Evolutionary conservation across 768 basidiomycete genomes (phyloP).

Genomic region (Boletellus sp.): DNA sequence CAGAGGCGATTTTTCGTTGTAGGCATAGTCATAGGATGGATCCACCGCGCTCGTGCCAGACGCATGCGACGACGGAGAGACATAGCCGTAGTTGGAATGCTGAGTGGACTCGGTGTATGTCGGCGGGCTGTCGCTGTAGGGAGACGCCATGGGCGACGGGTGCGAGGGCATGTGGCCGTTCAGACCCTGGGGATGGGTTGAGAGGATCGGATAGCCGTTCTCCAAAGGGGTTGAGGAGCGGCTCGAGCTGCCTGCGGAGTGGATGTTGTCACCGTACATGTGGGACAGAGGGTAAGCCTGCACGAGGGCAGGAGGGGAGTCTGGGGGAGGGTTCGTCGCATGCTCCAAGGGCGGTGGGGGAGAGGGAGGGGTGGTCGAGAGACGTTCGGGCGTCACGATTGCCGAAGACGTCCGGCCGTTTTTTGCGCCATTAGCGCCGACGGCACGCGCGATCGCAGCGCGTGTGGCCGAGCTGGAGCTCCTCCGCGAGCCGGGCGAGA

Average conservation of each 20-base stretch:
- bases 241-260: slow-evolving; percentile 35
- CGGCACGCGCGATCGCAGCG: slow-evolving; percentile 49
- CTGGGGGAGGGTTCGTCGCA: slow-evolving; percentile 43
- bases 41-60: slow-evolving; percentile 24
- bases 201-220: slow-evolving; percentile 37
- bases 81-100: slow-evolving; percentile 29
- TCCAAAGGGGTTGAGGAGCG: slow-evolving; percentile 48
- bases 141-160: slow-evolving; percentile 28
- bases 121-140: slow-evolving; percentile 30
- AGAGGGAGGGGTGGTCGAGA: slow-evolving; percentile 24
- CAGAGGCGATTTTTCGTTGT: slow-evolving; percentile 28
- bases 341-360: slow-evolving; percentile 46
- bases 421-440: slow-evolving; percentile 26
- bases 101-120: slow-evolving; percentile 31
- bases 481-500: slow-evolving; percentile 74
- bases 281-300: slow-evolving; percentile 35
- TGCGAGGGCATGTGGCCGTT: slow-evolving; percentile 33
- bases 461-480: slow-evolving; percentile 54
- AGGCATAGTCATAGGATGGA: slow-evolving; percentile 29
- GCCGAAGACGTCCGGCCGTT: slow-evolving; percentile 24
- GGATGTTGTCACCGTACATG: slow-evolving; percentile 26
- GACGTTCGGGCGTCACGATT: slow-evolving; percentile 25
- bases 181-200: slow-evolving; percentile 31
- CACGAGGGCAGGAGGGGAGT: slow-evolving; percentile 53
- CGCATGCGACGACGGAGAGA: slow-evolving; percentile 23